Base-by-base conservation (phyloP, 768 basidiomycete species). In the Lenzites betulinus region DNA sequence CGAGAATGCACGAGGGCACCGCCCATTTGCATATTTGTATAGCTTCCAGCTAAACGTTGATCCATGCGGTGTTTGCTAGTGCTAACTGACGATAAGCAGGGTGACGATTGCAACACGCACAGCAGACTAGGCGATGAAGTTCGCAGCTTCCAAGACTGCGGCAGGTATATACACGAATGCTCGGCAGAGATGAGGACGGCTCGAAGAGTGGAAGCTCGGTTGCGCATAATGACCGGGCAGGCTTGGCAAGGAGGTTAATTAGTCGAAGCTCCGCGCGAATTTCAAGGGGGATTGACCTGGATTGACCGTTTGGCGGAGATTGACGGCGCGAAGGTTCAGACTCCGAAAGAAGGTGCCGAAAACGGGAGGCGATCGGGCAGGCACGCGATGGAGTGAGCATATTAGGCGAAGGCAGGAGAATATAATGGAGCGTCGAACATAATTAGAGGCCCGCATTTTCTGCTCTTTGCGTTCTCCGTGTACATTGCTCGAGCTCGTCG, bases 241-340 rank as follows among this genome's bases (percentile, higher is more conserved):
- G 8, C 55, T 49, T 57, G 55, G 55, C 55, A 57, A 47, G 47
- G 55, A 41, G 46, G 33, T 6, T 30, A 30, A 28, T 35, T 30
- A 30, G n/a, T 35, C 52, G 52, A 54, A 54, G 42, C 41, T 16
- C 36, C 51, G 51, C 51, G 36, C 38, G 7, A 51, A 51, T 5
- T 38, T 22, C 13, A n/a, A 12, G 33, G 20, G 49, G 35, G 33
- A 51, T 51, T 51, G 28, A 15, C 49, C 22, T 36, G 12, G 9
- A n/a, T n/a, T n/a, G n/a, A n/a, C n/a, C n/a, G n/a, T n/a, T n/a
- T n/a, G n/a, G n/a, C n/a, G n/a, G n/a, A n/a, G n/a, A n/a, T n/a
- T n/a, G n/a, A n/a, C n/a, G 30, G 11, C 30, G 35, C 2, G 18
- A 20, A 11, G 5, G 20, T 39, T 51, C 20, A 16, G 25, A 51